phyloP scores from a whole-genome alignment of 2,329 filamentous ascomycete genomes.

The Cadophora sp. region DNA sequence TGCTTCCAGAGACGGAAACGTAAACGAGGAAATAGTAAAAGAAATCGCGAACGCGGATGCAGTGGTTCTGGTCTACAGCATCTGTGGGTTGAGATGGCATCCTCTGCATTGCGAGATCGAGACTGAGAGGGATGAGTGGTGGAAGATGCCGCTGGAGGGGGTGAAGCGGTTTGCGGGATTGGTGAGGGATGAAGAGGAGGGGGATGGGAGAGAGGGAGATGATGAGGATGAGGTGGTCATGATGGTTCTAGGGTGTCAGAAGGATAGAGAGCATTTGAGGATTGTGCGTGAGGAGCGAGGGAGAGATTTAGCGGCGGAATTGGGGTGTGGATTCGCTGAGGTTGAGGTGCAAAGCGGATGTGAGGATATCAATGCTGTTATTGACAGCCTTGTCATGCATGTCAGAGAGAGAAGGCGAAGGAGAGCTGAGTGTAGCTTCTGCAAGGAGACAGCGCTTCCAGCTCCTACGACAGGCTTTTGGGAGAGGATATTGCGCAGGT shows the following conservation, averaged over 20 bases:
- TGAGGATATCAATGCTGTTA: neutral
- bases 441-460: neutral
- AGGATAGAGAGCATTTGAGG: neutral
- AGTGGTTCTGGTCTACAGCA: neutral
- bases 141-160: neutral
- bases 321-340: neutral
- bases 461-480: neutral
- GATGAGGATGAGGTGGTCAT: neutral
- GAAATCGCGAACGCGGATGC: slow-evolving; percentile 1
- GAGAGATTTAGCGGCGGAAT: neutral
- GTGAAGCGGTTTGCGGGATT: neutral
- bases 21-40: neutral
- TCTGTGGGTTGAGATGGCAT: slow-evolving; percentile 12
- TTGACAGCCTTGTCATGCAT: neutral
- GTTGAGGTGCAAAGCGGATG: neutral
- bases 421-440: neutral
- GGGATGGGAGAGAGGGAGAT: neutral
- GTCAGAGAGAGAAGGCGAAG: neutral
- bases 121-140: neutral
- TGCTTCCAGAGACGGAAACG: neutral
- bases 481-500: neutral
- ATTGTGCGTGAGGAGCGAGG: neutral
- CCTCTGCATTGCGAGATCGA: neutral
- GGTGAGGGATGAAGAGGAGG: neutral
- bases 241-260: neutral